These are phyloP conservation scores for Stephanodiscus minutulus DNA, from an alignment of 108 stramenopile genomes.

Conservation along the genomic window DNA sequence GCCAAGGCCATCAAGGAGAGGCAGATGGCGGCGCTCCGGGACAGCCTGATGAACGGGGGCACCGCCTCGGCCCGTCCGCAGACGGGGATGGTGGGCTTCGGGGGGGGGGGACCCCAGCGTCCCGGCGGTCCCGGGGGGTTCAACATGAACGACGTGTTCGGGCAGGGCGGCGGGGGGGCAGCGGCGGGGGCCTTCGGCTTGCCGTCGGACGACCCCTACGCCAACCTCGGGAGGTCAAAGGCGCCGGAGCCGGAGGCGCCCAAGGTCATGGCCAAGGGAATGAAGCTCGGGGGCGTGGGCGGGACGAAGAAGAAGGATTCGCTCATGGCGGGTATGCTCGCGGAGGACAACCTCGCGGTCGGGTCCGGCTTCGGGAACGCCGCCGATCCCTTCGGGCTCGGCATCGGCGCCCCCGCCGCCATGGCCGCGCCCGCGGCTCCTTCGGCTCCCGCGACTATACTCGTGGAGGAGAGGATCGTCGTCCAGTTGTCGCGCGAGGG, in stretches of 20 bases:
- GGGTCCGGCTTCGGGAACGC: constrained; percentile 47
- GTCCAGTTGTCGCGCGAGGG: constrained; percentile 94
- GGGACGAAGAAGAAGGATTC: constrained; percentile 78
- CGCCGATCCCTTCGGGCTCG: constrained; percentile 56
- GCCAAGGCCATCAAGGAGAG: constrained; percentile 90
- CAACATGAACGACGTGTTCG: constrained; percentile 38
- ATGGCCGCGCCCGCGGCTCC: constrained; percentile 64
- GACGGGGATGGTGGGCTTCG: constrained; percentile 67
- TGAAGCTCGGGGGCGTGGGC: constrained; percentile 89
- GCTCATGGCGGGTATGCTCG: constrained; percentile 94
- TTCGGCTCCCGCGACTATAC: constrained; percentile 87
- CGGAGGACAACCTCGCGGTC: constrained; percentile 92
- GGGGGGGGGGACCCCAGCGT: constrained; percentile 49
- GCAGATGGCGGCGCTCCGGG: constrained; percentile 77
- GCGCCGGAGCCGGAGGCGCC: constrained; percentile 62
- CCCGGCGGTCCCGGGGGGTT: constrained; percentile 59
- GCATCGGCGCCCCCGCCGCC: constrained; percentile 51
- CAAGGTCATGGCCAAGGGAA: constrained; percentile 89
- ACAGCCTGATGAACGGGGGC: constrained; percentile 71
- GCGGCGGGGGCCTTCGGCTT: constrained; percentile 45
- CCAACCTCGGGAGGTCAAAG: constrained; percentile 47
- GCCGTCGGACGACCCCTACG: constrained; percentile 50
- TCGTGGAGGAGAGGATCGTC: constrained; percentile 91
- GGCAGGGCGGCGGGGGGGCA: constrained; percentile 30
- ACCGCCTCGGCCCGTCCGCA: constrained; percentile 34